Evolutionary conservation across 2,329 filamentous ascomycete genomes (phyloP).

Genomic region (Colletotrichum eleusines): DNA sequence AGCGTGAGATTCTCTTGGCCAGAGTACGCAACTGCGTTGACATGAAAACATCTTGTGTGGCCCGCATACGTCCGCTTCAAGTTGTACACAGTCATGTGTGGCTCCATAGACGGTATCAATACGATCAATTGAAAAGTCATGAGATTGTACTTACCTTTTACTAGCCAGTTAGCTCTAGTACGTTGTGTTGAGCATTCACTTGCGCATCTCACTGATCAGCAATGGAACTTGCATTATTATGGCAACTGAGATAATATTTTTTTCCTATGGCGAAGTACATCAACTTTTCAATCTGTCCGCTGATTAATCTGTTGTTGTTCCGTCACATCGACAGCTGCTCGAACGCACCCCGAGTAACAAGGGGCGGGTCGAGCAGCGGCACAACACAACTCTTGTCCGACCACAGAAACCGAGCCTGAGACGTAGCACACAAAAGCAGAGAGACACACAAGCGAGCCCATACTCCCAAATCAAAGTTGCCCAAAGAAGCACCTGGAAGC

Average conservation of each 20-base stretch:
- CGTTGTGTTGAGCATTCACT: background rate
- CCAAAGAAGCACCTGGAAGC: background rate
- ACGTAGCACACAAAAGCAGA: background rate
- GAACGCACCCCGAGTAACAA: background rate
- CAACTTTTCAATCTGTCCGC: constrained; percentile 28
- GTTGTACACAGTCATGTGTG: background rate
- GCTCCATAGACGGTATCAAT: background rate
- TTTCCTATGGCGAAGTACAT: constrained; percentile 2
- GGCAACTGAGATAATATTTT: constrained; percentile 31
- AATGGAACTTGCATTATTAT: background rate
- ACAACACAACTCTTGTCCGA: constrained; percentile 18
- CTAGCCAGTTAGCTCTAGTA: too few species aligned
- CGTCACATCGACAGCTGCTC: constrained; percentile 15
- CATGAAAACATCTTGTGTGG: too few species aligned
- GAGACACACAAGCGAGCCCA: background rate
- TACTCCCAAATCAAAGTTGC: constrained; percentile 14
- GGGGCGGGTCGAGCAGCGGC: constrained; percentile 11
- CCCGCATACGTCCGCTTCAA: background rate
- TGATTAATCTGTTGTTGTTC: constrained; percentile 21
- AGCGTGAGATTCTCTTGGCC: background rate
- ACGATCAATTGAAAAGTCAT: background rate
- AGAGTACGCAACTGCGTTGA: background rate
- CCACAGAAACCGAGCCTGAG: background rate
- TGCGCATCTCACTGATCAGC: background rate
- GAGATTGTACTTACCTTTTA: too few species aligned